phyloP scores from a whole-genome alignment of 2,329 filamentous ascomycete species.

The Amauroascus niger region DNA sequence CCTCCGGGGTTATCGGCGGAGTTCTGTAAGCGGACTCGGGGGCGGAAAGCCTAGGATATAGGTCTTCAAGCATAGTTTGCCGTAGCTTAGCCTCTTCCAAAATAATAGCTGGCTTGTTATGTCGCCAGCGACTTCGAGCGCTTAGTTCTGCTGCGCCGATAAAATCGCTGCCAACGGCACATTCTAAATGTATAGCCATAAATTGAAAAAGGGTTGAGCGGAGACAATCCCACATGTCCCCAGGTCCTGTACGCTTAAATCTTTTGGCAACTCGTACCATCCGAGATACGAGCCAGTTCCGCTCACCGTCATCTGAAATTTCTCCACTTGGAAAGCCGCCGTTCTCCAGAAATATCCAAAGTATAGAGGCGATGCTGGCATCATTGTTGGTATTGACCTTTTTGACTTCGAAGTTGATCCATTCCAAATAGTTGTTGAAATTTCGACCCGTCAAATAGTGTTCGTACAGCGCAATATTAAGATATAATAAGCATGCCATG shows the following conservation, averaged over 20 bases:
- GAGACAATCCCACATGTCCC: constrained; percentile 24
- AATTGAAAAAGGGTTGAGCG: constrained; percentile 23
- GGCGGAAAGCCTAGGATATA: constrained; percentile 9
- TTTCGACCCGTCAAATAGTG: constrained; percentile 21
- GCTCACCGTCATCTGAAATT: constrained; percentile 21
- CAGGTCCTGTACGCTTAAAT: constrained; percentile 25
- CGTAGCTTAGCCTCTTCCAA: constrained; percentile 26
- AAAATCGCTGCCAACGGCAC: constrained; percentile 21
- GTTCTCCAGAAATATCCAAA: constrained; percentile 27
- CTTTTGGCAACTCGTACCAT: constrained; percentile 27
- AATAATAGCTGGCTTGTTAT: constrained; percentile 16
- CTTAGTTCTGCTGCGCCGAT: constrained; percentile 20
- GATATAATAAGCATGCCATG: constrained; percentile 26
- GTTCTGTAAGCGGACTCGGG: not conserved
- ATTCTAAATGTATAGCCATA: constrained; percentile 24
- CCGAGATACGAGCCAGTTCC: constrained; percentile 28
- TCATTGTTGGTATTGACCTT: constrained; percentile 21
- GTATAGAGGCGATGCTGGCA: constrained; percentile 25
- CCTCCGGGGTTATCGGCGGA: not conserved
- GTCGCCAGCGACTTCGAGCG: constrained; percentile 20
- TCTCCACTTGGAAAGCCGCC: constrained; percentile 23
- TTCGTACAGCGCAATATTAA: constrained; percentile 24
- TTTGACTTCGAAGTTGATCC: constrained; percentile 23
- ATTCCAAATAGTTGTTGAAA: constrained; percentile 24
- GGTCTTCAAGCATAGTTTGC: constrained; percentile 20